Conservation (phyloP, 257 asterid species). For the Penstemon eatonii region DNA sequence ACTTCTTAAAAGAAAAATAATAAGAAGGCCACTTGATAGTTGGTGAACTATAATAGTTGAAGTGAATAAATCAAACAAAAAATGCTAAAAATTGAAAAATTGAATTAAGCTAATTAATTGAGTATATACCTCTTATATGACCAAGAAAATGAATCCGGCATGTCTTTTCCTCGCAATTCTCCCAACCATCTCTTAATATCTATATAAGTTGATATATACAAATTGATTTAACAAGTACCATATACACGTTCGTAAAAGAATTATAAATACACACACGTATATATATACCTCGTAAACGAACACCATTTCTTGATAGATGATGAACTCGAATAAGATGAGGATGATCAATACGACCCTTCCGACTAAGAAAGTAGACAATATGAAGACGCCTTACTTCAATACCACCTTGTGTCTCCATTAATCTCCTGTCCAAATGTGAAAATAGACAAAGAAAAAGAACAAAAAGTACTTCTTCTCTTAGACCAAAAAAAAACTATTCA, state of each 20-base stretch:
- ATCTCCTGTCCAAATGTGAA: slow-evolving; percentile 37
- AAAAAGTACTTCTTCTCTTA: slow-evolving; percentile 46
- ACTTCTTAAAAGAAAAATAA: no score
- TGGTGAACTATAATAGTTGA: no score
- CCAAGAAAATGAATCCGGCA: slow-evolving; percentile 88
- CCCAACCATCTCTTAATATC: slow-evolving; percentile 92
- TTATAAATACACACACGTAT: background rate
- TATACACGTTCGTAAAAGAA: background rate
- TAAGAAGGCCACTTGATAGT: no score
- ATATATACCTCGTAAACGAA: slow-evolving; percentile 63
- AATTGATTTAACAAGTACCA: background rate
- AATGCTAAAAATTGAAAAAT: no score
- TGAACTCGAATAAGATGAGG: slow-evolving; percentile 90
- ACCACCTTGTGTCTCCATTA: slow-evolving; percentile 67
- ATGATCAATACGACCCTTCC: slow-evolving; percentile 72
- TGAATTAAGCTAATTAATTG: no score
- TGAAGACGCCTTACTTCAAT: slow-evolving; percentile 77
- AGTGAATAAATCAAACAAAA: no score
- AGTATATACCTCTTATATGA: slow-evolving; percentile 74
- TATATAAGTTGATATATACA: slow-evolving; percentile 13
- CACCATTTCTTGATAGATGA: slow-evolving; percentile 73
- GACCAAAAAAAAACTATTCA: slow-evolving; percentile 20
- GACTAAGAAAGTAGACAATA: slow-evolving; percentile 74
- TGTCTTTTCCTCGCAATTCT: slow-evolving; percentile 79
- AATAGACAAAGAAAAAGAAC: slow-evolving; percentile 29